These are phyloP conservation scores for Erucastrum elatum DNA, from an alignment of 345 rosid genomes.

Conservation along the genomic window DNA sequence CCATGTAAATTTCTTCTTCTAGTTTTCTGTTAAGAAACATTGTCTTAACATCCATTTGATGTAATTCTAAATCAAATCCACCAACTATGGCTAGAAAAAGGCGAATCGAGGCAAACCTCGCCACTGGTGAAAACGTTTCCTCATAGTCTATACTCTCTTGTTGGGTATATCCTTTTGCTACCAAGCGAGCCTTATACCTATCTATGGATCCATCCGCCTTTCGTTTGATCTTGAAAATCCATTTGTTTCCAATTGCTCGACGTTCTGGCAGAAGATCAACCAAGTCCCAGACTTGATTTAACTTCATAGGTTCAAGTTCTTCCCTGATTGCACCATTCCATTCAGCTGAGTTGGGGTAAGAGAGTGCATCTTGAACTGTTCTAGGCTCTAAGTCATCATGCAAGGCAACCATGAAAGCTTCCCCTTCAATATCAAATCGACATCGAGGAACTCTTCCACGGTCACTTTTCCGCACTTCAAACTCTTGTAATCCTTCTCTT, in stretches of 20 bases:
- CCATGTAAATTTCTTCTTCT: neutral
- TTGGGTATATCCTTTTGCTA: neutral
- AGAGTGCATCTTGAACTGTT: neutral
- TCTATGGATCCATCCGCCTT: neutral
- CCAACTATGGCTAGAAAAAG: neutral
- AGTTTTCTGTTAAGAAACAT: too few relatives aligned
- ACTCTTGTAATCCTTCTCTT: neutral
- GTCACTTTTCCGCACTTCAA: neutral
- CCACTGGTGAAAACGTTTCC: neutral
- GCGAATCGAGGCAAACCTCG: neutral
- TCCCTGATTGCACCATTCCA: neutral
- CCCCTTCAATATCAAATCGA: neutral
- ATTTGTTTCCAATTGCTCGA: neutral
- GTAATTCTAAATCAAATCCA: neutral
- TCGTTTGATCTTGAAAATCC: neutral
- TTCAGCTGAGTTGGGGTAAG: neutral
- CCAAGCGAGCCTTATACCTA: neutral
- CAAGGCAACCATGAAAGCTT: neutral
- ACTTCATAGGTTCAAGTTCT: neutral
- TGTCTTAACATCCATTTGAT: neutral
- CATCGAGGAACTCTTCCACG: neutral
- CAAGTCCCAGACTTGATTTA: slow-evolving; percentile 6
- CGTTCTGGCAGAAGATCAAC: neutral
- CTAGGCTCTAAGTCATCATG: neutral
- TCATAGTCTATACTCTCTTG: neutral